These are phyloP conservation scores for Solanum infundibuliforme DNA, from an alignment of 257 asterid genomes.

Conservation along the genomic window DNA sequence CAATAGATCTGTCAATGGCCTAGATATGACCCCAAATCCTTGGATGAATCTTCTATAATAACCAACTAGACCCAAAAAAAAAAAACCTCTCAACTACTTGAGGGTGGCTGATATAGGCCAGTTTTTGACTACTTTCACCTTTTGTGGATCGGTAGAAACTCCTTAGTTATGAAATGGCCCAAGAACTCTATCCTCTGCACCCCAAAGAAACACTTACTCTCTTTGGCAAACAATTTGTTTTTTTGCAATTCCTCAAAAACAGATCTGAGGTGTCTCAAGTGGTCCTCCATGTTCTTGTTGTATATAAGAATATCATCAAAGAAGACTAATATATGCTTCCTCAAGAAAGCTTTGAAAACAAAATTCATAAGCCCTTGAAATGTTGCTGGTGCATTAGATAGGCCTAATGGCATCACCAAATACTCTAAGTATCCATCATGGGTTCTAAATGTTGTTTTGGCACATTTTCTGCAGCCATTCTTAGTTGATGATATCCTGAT, in stretches of 20 bases:
- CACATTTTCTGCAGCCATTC: neutral
- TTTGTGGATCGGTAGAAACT: neutral
- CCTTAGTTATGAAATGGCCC: neutral
- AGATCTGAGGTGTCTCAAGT: neutral
- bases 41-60: neutral
- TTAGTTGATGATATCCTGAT: neutral
- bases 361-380: neutral
- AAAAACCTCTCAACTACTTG: no score
- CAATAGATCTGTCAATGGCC: neutral
- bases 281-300: neutral
- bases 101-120: neutral
- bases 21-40: neutral
- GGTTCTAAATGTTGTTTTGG: neutral
- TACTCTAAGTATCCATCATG: neutral
- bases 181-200: neutral
- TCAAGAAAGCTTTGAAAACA: neutral
- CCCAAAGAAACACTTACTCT: neutral
- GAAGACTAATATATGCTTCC: neutral
- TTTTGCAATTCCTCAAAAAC: neutral
- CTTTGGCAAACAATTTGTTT: neutral
- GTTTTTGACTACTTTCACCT: neutral
- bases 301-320: no score
- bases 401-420: neutral
- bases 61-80: neutral
- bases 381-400: neutral